Evolutionary conservation across 2,329 filamentous ascomycete species (phyloP), one percentile per base, ranked within the genome.

Genomic region (Trichoderma cornu-damae): DNA sequence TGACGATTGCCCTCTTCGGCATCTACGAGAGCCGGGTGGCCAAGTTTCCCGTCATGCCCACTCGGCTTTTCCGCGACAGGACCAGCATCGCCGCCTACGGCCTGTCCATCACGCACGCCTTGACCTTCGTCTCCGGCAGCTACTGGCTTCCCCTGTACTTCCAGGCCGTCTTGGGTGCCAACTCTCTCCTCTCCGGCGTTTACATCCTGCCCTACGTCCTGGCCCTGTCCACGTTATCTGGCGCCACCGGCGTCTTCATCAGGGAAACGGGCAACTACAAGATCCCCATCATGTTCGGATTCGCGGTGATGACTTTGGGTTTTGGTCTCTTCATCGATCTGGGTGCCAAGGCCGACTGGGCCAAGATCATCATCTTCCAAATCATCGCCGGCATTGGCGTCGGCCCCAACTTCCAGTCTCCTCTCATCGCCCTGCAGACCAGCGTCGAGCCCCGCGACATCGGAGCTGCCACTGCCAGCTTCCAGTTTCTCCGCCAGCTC

Each of bases 61-160:
- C 88, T 9, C 77, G 80, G 0, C 75, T 96, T 12, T 94, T 96
- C 74, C 77, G 75, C 32, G 78, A 81, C 43, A 72, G 77, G 34
- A 86, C 83, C 28, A 91, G 89, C 68, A 67, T 87, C 28, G 84
- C 87, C 7, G 77, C 83, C 2, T 82, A 91, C 12, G 71, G 74
- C 2, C 77, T 88, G 42, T 86, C 84, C 63, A 90, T 90, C 72
- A 79, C 82, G 61, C 89, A 96, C 69, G 86, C 86, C 43, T 81
- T 86, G 63, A 84, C 88, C 62, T 93, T 93, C 75, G 90, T 93
- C 66, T 82, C 86, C 0, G 84, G 82, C 28, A 84, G 82, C 61
- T 95, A 93, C 77, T 95, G 88, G 73, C 77, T 95, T 4, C 90
- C 90, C 0, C 79, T 96, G 2, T 96, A 95, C 75, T 93, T 91